A percentile compares a stretch with the other conserved stretches of the same genome.
Conservation (phyloP, 768 basidiomycete genomes). For the Collybiopsis luxurians region DNA sequence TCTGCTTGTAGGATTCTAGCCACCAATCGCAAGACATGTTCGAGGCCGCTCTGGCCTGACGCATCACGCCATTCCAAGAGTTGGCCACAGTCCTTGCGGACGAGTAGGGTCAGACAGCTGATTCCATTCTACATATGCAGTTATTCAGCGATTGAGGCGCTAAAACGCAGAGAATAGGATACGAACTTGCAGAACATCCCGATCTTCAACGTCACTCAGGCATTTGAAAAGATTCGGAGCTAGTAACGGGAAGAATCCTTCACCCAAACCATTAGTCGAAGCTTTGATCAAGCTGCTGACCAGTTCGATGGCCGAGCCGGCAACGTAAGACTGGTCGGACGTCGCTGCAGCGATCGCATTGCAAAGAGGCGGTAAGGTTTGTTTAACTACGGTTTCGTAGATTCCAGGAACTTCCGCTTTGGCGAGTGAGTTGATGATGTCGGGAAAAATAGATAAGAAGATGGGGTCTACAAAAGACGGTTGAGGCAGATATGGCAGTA, state of each 20-base stretch:
- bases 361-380: constrained; percentile 72
- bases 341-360: constrained; percentile 57
- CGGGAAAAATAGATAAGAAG: constrained; percentile 79
- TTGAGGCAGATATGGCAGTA: neutral
- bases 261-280: constrained; percentile 60
- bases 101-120: constrained; percentile 72
- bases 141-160: neutral
- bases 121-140: constrained; percentile 75
- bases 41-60: constrained; percentile 71
- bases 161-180: constrained; percentile 2
- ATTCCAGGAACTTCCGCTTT: constrained; percentile 55
- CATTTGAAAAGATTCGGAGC: constrained; percentile 75
- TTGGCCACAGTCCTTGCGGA: constrained; percentile 86
- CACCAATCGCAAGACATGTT: constrained; percentile 70
- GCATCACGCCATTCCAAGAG: constrained; percentile 72
- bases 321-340: constrained; percentile 68
- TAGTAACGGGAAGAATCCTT: constrained; percentile 74
- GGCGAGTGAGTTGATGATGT: constrained; percentile 73
- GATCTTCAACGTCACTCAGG: constrained; percentile 71
- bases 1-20: constrained; percentile 74
- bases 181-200: constrained; percentile 75
- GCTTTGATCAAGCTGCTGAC: constrained; percentile 67
- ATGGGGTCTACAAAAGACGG: constrained; percentile 63
- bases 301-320: constrained; percentile 81
- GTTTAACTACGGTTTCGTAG: constrained; percentile 70